A percentile compares a stretch with the other conserved stretches of the same genome.
Evolutionary conservation across 140 eudicot species (phyloP).

Genomic region (Oenanthe javanica): DNA sequence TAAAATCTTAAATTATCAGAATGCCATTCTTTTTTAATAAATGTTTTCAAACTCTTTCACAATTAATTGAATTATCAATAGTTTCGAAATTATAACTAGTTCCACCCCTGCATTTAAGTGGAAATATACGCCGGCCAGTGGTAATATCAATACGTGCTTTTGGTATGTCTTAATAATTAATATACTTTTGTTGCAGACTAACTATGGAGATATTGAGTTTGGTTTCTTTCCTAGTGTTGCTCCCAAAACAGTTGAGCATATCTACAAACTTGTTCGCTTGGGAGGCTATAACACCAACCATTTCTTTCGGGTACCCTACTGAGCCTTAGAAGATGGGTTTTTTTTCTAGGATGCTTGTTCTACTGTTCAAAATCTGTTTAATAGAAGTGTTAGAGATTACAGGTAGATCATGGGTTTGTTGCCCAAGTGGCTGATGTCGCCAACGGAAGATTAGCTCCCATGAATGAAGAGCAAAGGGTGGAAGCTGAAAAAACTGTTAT

Average conservation of each 20-base stretch:
- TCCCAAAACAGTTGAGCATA: constrained; percentile 87
- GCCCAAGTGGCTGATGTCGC: constrained; percentile 98
- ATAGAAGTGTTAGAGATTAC: constrained; percentile 9
- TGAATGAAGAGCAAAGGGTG: constrained; percentile 81
- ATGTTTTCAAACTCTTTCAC: not conserved
- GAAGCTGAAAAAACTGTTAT: constrained; percentile 77
- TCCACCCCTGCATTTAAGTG: not conserved
- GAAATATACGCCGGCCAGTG: not conserved
- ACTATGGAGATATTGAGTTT: constrained; percentile 90
- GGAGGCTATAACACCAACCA: constrained; percentile 96
- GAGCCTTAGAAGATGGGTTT: constrained; percentile 7
- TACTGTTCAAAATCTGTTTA: constrained; percentile 1
- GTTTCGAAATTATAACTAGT: not conserved
- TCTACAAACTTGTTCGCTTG: constrained; percentile 92
- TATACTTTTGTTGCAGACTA: constrained; percentile 52
- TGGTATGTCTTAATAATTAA: not conserved
- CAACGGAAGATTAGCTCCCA: constrained; percentile 88
- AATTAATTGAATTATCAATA: not conserved
- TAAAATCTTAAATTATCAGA: not conserved
- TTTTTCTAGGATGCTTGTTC: not conserved
- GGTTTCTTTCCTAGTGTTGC: constrained; percentile 97
- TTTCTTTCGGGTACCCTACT: constrained; percentile 70
- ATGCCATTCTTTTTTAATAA: not conserved
- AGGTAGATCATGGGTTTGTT: constrained; percentile 97
- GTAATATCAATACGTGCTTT: not conserved